These are phyloP conservation scores for Cordyceps tenuipes DNA, from an alignment of 2,329 filamentous ascomycete species.

Conservation along the genomic window DNA sequence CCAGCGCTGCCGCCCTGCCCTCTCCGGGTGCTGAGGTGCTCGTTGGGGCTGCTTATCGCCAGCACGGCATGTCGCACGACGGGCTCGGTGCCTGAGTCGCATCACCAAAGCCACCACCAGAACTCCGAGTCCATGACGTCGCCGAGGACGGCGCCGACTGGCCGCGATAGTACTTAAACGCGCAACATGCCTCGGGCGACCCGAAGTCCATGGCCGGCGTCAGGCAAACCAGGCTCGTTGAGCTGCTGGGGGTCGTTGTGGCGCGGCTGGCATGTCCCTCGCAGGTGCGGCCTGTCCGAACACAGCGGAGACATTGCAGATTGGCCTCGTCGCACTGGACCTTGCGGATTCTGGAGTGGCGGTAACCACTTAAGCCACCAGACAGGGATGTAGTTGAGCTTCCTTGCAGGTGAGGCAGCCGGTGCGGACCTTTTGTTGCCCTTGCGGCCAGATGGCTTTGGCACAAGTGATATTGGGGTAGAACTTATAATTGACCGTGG, in stretches of 20 bases:
- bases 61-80: constrained; percentile 41
- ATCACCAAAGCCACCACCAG: constrained; percentile 39
- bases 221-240: constrained; percentile 8
- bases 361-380: neutral
- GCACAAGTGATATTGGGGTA: neutral
- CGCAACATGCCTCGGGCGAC: constrained; percentile 18
- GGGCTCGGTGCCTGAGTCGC: constrained; percentile 36
- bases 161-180: constrained; percentile 27
- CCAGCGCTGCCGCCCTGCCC: constrained; percentile 12
- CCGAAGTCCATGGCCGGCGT: constrained; percentile 17
- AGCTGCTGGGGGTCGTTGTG: neutral
- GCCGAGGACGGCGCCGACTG: constrained; percentile 31
- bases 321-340: constrained; percentile 51
- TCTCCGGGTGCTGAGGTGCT: constrained; percentile 19
- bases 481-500: neutral
- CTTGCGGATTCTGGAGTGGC: constrained; percentile 37
- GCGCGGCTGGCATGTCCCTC: constrained; percentile 40
- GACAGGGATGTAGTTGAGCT: constrained; percentile 19
- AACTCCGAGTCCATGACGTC: constrained; percentile 34
- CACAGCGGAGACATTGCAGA: constrained; percentile 44
- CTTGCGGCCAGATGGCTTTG: constrained; percentile 26
- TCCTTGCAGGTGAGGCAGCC: constrained; percentile 50
- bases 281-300: constrained; percentile 46
- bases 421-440: constrained; percentile 38
- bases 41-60: constrained; percentile 41